phyloP scores from a whole-genome alignment of 1,284 basidiomycete species.

The Caloboletus firmus region DNA sequence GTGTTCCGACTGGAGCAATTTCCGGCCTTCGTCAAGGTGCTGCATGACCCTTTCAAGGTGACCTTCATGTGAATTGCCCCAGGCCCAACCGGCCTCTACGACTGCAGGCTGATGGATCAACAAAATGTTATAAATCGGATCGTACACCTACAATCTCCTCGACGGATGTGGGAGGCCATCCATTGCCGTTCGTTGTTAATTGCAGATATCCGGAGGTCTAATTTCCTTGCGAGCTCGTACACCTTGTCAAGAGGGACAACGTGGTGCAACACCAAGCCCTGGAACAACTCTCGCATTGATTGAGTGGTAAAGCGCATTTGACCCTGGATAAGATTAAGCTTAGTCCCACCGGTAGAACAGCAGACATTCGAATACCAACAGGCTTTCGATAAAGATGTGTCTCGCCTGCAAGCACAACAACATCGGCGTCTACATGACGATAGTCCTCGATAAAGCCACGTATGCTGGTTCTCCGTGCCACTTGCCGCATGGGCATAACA shows the following conservation, averaged over 20 bases:
- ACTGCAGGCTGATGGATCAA: conserved; percentile 21
- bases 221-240: conserved; percentile 31
- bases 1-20: conserved; percentile 23
- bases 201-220: conserved; percentile 35
- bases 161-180: conserved; percentile 42
- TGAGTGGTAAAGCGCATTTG: conserved; percentile 39
- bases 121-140: neutral
- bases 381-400: conserved; percentile 40
- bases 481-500: conserved; percentile 37
- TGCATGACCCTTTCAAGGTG: conserved; percentile 39
- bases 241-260: conserved; percentile 36
- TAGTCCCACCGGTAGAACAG: neutral
- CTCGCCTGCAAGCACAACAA: conserved; percentile 42
- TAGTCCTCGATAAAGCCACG: conserved; percentile 39
- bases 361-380: conserved; percentile 21
- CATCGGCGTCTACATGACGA: conserved; percentile 29
- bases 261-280: conserved; percentile 33
- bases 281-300: conserved; percentile 33
- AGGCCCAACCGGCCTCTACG: conserved; percentile 36
- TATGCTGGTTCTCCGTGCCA: conserved; percentile 31
- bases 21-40: conserved; percentile 32
- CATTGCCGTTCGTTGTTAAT: conserved; percentile 38
- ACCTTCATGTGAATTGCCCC: conserved; percentile 35
- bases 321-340: conserved; percentile 25
- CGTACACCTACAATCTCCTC: conserved; percentile 40